phyloP scores from a whole-genome alignment of 2,329 filamentous ascomycete genomes.

The Verticillium longisporum region DNA sequence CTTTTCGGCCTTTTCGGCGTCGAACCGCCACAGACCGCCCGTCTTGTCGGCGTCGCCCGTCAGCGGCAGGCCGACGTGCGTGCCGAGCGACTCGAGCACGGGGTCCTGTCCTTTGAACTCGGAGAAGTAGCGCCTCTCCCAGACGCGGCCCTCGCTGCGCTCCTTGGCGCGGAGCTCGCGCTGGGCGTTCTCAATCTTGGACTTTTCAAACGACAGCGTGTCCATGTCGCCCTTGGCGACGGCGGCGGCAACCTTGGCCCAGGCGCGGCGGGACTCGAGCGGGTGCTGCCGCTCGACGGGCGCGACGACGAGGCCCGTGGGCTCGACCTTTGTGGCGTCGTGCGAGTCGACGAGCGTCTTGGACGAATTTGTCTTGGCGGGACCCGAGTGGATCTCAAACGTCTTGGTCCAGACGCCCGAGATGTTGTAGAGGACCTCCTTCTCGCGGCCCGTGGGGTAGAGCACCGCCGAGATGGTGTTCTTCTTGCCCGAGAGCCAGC shows the following conservation, averaged over 20 bases:
- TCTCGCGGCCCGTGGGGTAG: constrained; percentile 64
- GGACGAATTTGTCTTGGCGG: constrained; percentile 40
- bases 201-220: constrained; percentile 68
- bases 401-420: constrained; percentile 86
- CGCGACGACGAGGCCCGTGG: constrained; percentile 63
- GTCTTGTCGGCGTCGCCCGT: constrained; percentile 54
- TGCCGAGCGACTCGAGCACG: constrained; percentile 37
- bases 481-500: constrained; percentile 94
- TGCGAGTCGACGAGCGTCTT: constrained; percentile 50
- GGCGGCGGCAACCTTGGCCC: constrained; percentile 76
- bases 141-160: constrained; percentile 64
- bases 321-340: constrained; percentile 48
- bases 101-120: constrained; percentile 37
- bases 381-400: constrained; percentile 69
- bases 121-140: constrained; percentile 81
- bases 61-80: constrained; percentile 36
- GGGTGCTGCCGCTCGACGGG: constrained; percentile 75
- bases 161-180: constrained; percentile 67
- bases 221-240: constrained; percentile 84
- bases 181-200: constrained; percentile 84
- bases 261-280: constrained; percentile 81
- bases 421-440: constrained; percentile 70
- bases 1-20: constrained; percentile 51
- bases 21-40: constrained; percentile 54
- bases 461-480: constrained; percentile 77